Percentiles rank a stretch among this genome's conserved stretches.
Evolutionary conservation across 805 yeast genomes (phyloP).

Genomic region (Wickerhamiella lipophila): DNA sequence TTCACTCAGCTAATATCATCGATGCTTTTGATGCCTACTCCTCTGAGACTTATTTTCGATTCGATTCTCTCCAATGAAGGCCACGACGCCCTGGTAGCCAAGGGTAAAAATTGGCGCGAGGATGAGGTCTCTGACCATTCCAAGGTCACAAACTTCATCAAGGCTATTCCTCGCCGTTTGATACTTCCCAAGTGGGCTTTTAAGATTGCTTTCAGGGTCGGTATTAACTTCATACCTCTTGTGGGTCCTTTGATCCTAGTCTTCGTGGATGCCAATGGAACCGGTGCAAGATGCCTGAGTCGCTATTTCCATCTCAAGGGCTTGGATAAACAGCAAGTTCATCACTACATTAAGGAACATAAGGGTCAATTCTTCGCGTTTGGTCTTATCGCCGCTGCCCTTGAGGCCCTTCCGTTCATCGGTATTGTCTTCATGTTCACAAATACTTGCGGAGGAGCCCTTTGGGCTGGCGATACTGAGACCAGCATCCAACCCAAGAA

Average conservation of each 20-base stretch:
- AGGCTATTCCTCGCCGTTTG: slow-evolving; percentile 29
- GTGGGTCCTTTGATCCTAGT: slow-evolving; percentile 46
- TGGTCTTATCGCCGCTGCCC: slow-evolving; percentile 28
- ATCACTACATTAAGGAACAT: slow-evolving; percentile 22
- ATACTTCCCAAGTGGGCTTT: slow-evolving; percentile 34
- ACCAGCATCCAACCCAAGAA: slow-evolving; percentile 4
- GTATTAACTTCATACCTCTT: slow-evolving; percentile 41
- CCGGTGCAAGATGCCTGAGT: slow-evolving; percentile 40
- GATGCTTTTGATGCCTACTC: slow-evolving; percentile 36
- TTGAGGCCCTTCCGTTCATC: slow-evolving; percentile 28
- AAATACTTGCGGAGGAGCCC: slow-evolving; percentile 29
- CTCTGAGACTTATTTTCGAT: slow-evolving; percentile 38
- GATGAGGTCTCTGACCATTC: slow-evolving; percentile 28
- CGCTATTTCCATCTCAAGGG: slow-evolving; percentile 49
- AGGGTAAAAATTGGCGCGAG: slow-evolving; percentile 28
- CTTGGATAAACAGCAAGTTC: slow-evolving; percentile 33
- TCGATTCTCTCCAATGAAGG: slow-evolving; percentile 36
- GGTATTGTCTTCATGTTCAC: slow-evolving; percentile 29
- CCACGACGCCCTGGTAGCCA: slow-evolving; percentile 34
- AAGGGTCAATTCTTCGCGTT: slow-evolving; percentile 27
- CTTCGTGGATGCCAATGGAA: slow-evolving; percentile 40
- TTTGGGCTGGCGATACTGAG: slow-evolving; percentile 30
- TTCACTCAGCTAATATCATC: slow-evolving; percentile 35
- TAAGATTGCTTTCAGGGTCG: slow-evolving; percentile 29
- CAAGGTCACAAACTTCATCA: slow-evolving; percentile 27